phyloP scores from a whole-genome alignment of 1,139 yeast species.

The Blastobotrys petasosporus region DNA sequence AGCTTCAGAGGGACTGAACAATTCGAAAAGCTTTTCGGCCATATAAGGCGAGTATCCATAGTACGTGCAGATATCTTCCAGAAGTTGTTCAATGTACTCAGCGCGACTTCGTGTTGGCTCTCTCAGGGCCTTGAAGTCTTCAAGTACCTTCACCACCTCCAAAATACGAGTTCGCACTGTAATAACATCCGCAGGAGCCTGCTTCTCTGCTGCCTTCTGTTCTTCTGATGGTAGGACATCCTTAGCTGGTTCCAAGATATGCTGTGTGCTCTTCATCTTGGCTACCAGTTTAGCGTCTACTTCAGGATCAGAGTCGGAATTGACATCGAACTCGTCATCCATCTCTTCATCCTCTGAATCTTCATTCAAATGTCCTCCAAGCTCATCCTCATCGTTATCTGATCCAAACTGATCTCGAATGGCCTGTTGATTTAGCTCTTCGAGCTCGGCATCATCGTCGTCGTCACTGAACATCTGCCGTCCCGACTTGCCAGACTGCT shows the following conservation, averaged over 20 bases:
- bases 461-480: conserved; percentile 87
- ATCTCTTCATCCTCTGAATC: conserved; percentile 27
- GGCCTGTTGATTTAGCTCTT: conserved; percentile 84
- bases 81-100: conserved; percentile 69
- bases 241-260: background rate
- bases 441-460: conserved; percentile 68
- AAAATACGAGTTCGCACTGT: conserved; percentile 88
- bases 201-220: conserved; percentile 55
- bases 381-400: conserved; percentile 47
- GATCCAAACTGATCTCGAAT: conserved; percentile 64
- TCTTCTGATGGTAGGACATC: conserved; percentile 42
- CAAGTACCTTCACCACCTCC: conserved; percentile 92
- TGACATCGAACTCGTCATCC: conserved; percentile 25
- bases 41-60: conserved; percentile 95
- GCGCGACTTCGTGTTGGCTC: conserved; percentile 83
- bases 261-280: conserved; percentile 16
- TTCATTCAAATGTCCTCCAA: conserved; percentile 18
- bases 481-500: conserved; percentile 39
- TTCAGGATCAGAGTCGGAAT: conserved; percentile 8
- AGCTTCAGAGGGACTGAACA: conserved; percentile 93
- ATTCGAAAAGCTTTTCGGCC: conserved; percentile 86
- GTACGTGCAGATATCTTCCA: conserved; percentile 83
- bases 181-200: conserved; percentile 63
- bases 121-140: conserved; percentile 76
- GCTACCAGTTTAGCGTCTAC: conserved; percentile 7